Base-by-base conservation (phyloP, 768 basidiomycete genomes). In the Panus rudis region DNA sequence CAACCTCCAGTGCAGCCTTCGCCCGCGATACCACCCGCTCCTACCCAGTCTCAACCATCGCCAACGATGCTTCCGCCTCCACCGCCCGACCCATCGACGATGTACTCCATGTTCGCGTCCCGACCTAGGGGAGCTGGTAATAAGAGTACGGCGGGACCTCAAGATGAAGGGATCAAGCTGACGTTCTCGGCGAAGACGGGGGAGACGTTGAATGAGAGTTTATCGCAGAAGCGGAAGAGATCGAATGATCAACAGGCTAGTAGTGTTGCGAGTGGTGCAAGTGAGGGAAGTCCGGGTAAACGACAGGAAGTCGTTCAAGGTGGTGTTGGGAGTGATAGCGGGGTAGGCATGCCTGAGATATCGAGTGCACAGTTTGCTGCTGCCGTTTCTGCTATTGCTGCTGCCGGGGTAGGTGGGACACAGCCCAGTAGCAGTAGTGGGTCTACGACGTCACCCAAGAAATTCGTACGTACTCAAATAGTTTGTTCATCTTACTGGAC, bases 171-270 rank as follows among this genome's bases (percentile, higher is more conserved):
- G 25, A 20, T 22, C n/a, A 41, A 47, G 17, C 21, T 24, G 3
- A 47, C 45, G 33, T 47, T 47, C 40, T 40, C 38, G 10, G 41
- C 38, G 38, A 26, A 46, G 32, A 43, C 42, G 16, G 47, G 41
- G n/a, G 41, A 48, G 41, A 37, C 35, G 10, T 46, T 22, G 23
- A 31, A 37, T 8, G 30, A 37, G n/a, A 13, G 22, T 5, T 17
- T 30, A 22, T 31, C 43, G 37, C 37, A 28, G 43, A 45, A 39
- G 43, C 37, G 43, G 4, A 45, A 39, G n/a, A 16, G 43, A n/a
- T 28, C 37, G n/a, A 37, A 39, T 21, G 43, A 37, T 6, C 37
- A 37, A n/a, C 24, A 21, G 37, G 28, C 28, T 11, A n/a, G n/a
- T n/a, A n/a, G n/a, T n/a, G n/a, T n/a, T n/a, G n/a, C n/a, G n/a